Evolutionary conservation across 805 yeast genomes (phyloP), one percentile per base, ranked within the genome.

Genomic region (Candida quercuum): DNA sequence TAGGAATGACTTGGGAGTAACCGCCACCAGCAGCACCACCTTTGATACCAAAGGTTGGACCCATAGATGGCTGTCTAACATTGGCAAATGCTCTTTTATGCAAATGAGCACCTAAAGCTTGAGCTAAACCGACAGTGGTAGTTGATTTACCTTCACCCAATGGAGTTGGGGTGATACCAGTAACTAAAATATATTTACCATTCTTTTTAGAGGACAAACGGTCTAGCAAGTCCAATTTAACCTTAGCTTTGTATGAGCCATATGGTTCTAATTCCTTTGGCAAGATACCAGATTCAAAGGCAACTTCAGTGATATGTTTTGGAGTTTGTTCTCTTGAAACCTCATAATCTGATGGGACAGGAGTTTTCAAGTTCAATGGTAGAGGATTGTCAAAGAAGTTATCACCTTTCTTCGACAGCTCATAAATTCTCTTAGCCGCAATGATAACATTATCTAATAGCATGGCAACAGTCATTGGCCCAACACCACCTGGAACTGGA

Each of bases 11-110:
- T 66, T 91, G 98, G 2, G 98, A 76, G 63, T 88, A 91, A 33
- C 98, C 98, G 59, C 98, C 99, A 52, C 99, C 99, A 15, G 98
- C 98, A 40, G 99, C 99, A 63, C 98, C 98, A 56, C 99, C 99
- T 67, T 91, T 91, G 53, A 91, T 88, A 61, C 99, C 99, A 54
- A 91, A 91, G 15, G 98, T 91, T 36, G 99, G 99, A 28, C 98
- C 98, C 96, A 91, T 87, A 9, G 95, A 84, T 21, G 98, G 98
- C 62, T 91, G 99, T 62, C 99, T 84, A 36, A 91, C 96, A 54
- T 86, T 88, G 37, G 98, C 99, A 61, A 89, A 79, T 27, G 95
- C 80, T 41, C 82, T 81, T 60, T 77, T 79, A 36, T 78, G 74
- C 52, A 91, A 71, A 54, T 87, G 94, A 19, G 96, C 96, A 43